Evolutionary conservation across 176 grass and related monocot genomes (phyloP).

Genomic region (Guadua angustifolia): DNA sequence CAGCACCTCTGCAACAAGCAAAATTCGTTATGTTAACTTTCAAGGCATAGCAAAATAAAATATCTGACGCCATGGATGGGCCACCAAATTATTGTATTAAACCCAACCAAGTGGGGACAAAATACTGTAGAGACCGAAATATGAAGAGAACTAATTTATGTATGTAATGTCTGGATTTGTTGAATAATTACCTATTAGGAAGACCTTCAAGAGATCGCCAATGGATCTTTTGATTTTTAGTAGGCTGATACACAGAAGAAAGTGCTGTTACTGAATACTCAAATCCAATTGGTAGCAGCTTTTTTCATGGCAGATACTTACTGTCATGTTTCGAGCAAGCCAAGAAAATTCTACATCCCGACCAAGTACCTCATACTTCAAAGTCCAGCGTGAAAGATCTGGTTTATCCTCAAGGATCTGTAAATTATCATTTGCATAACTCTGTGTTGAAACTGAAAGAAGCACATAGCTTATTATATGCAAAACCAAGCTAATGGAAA

Average conservation of each 20-base stretch:
- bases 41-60: not conserved
- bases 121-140: not conserved
- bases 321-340: slow-evolving; percentile 89
- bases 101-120: not conserved
- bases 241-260: slow-evolving; percentile 67
- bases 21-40: slow-evolving; percentile 21
- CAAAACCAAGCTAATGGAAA: slow-evolving; percentile 30
- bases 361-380: slow-evolving; percentile 83
- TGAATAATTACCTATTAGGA: slow-evolving; percentile 69
- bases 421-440: slow-evolving; percentile 26
- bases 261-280: slow-evolving; percentile 15
- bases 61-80: not conserved
- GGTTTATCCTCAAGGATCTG: slow-evolving; percentile 91
- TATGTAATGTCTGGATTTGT: not conserved
- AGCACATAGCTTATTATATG: not conserved
- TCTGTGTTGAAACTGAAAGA: slow-evolving; percentile 3
- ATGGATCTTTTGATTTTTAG: slow-evolving; percentile 95
- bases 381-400: slow-evolving; percentile 79
- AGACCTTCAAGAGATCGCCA: slow-evolving; percentile 98
- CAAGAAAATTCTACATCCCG: slow-evolving; percentile 89
- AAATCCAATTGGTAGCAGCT: slow-evolving; percentile 5
- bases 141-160: not conserved
- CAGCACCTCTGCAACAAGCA: slow-evolving; percentile 71
- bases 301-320: slow-evolving; percentile 37
- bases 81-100: slow-evolving; percentile 12